These are phyloP conservation scores for Fusarium vanettenii DNA, from an alignment of 2,329 filamentous ascomycete genomes.

Conservation along the genomic window DNA sequence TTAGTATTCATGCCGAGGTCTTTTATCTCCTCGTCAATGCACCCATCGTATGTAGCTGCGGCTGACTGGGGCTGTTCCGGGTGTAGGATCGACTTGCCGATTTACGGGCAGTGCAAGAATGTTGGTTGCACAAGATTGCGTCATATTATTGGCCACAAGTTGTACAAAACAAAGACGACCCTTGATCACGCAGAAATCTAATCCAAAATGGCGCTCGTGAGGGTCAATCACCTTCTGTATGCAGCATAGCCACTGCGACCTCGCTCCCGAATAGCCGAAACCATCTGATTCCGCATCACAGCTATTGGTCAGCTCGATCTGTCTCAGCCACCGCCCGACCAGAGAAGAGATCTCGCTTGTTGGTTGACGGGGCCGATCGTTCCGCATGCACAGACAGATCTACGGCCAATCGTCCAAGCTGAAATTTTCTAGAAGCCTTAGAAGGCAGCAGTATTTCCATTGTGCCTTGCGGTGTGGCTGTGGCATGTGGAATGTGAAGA, in stretches of 20 bases:
- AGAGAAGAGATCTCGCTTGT: not conserved
- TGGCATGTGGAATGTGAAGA: not conserved
- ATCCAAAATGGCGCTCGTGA: not conserved
- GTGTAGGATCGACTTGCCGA: not conserved
- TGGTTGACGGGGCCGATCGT: not conserved
- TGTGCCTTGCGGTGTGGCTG: not conserved
- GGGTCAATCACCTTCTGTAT: not conserved
- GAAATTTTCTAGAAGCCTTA: not conserved
- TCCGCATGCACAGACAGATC: not conserved
- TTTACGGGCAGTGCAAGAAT: not conserved
- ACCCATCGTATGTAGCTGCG: not conserved
- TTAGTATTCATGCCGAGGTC: not conserved
- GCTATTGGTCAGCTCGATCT: not conserved
- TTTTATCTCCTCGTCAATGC: not conserved
- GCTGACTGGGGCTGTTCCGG: not conserved
- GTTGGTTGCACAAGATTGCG: not conserved
- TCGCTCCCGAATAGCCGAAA: constrained; percentile 24
- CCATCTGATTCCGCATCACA: not conserved
- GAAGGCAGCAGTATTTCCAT: not conserved
- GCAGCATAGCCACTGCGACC: not conserved
- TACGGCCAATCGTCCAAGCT: not conserved
- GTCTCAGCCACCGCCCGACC: constrained; percentile 9
- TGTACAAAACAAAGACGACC: not conserved
- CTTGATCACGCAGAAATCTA: not conserved
- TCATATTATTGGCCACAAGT: not conserved